These are phyloP conservation scores for Ceratocystis diversiconidia DNA, from an alignment of 2,329 filamentous ascomycete species.

Conservation along the genomic window DNA sequence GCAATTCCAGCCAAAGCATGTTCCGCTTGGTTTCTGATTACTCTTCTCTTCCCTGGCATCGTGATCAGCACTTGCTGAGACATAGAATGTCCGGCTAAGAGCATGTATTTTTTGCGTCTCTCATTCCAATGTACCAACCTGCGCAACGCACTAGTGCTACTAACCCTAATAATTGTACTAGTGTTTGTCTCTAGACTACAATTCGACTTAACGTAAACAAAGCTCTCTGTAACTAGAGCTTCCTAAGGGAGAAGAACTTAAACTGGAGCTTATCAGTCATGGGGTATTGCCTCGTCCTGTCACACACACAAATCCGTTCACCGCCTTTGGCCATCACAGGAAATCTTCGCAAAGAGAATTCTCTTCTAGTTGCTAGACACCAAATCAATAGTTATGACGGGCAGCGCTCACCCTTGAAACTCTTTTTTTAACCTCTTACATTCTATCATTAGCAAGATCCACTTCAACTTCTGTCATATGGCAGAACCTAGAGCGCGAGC, in stretches of 20 bases:
- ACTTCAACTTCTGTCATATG: conserved; percentile 5
- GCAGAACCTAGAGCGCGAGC: not conserved
- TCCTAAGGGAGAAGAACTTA: too few species aligned
- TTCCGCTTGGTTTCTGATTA: not conserved
- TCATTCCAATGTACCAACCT: not conserved
- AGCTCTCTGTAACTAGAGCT: too few species aligned
- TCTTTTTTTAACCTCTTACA: not conserved
- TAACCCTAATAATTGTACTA: not conserved
- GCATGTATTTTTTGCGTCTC: too few species aligned
- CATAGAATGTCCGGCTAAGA: too few species aligned
- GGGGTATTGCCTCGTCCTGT: not conserved
- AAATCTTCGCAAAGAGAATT: not conserved
- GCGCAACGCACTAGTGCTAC: not conserved
- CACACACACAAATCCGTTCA: not conserved
- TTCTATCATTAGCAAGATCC: not conserved
- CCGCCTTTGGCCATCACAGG: conserved; percentile 3
- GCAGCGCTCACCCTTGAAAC: not conserved
- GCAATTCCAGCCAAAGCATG: not conserved
- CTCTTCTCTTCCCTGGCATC: too few species aligned
- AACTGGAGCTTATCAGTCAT: too few species aligned
- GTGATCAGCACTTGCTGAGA: too few species aligned
- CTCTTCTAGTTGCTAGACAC: not conserved
- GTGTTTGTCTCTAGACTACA: not conserved
- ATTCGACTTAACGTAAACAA: not conserved
- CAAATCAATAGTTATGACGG: not conserved